Conservation (phyloP, 148 eudicot genomes). For the Vaccinium macrocarpon region DNA sequence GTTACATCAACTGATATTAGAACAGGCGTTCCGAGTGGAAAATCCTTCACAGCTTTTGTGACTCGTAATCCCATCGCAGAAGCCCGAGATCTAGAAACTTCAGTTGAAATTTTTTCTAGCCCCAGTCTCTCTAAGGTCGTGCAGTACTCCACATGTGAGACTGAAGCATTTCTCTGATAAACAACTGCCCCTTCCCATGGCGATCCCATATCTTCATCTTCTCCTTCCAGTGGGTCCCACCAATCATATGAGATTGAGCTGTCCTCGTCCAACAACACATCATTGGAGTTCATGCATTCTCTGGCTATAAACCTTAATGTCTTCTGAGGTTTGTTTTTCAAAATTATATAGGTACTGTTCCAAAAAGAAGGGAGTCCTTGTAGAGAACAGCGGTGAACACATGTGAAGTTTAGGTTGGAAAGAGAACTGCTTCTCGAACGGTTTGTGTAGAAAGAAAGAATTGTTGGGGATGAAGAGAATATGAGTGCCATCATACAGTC, state of each 20-base stretch:
- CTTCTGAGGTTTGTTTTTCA: constrained; percentile 12
- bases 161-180: constrained; percentile 65
- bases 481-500: not conserved
- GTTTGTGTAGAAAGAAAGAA: not conserved
- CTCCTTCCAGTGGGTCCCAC: constrained; percentile 22
- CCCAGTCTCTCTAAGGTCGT: constrained; percentile 92
- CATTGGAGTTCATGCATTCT: constrained; percentile 23
- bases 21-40: constrained; percentile 74
- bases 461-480: not conserved
- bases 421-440: not conserved
- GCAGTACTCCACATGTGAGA: constrained; percentile 68
- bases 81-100: constrained; percentile 62
- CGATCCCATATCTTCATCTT: constrained; percentile 36
- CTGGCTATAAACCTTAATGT: constrained; percentile 15
- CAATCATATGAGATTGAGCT: constrained; percentile 17
- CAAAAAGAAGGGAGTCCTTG: constrained; percentile 10
- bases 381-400: not conserved
- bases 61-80: constrained; percentile 80
- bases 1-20: constrained; percentile 70
- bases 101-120: constrained; percentile 58
- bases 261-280: constrained; percentile 19
- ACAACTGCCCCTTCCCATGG: constrained; percentile 94
- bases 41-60: constrained; percentile 70
- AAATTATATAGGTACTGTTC: constrained; percentile 1
- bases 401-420: constrained; percentile 12